Evolutionary conservation across 352 stramenopile genomes (phyloP).

Genomic region (Phytopythium oedochilum): DNA sequence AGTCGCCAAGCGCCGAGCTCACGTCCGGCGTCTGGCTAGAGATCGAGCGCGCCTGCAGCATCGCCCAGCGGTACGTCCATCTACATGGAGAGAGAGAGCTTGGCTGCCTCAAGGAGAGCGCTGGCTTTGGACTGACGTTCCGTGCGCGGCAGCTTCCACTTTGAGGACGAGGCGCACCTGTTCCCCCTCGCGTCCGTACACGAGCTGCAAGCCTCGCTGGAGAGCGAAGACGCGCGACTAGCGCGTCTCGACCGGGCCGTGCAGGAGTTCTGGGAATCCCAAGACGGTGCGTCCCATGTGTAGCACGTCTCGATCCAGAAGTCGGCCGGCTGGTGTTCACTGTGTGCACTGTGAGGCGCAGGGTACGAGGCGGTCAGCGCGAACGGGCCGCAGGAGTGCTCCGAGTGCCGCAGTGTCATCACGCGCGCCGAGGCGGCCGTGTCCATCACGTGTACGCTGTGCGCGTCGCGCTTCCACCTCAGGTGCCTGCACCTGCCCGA

Average conservation of each 20-base stretch:
- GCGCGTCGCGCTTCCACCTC: slow-evolving; percentile 44
- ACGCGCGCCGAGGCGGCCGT: slow-evolving; percentile 17
- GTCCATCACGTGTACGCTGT: slow-evolving; percentile 48
- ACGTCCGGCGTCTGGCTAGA: slow-evolving; percentile 15
- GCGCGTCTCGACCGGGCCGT: slow-evolving; percentile 30
- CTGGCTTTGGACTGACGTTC: not conserved
- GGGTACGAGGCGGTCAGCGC: not conserved
- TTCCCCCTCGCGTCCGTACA: slow-evolving; percentile 45
- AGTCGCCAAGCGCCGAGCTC: slow-evolving; percentile 13
- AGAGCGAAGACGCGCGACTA: slow-evolving; percentile 27
- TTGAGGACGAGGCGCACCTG: slow-evolving; percentile 68
- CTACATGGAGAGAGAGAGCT: not conserved
- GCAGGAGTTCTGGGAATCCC: slow-evolving; percentile 23
- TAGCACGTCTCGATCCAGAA: no score
- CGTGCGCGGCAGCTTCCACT: slow-evolving; percentile 24
- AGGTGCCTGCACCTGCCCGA: slow-evolving; percentile 44
- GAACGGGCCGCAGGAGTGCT: slow-evolving; percentile 13
- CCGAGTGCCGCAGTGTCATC: slow-evolving; percentile 35
- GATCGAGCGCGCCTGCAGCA: slow-evolving; percentile 38
- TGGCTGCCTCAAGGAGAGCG: no score
- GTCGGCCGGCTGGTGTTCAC: no score
- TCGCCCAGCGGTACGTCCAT: slow-evolving; percentile 38
- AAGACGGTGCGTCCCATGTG: slow-evolving; percentile 29
- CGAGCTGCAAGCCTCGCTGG: slow-evolving; percentile 23
- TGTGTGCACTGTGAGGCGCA: no score